These are phyloP conservation scores for Scleroderma bovista DNA, from an alignment of 768 basidiomycete genomes.

Conservation along the genomic window DNA sequence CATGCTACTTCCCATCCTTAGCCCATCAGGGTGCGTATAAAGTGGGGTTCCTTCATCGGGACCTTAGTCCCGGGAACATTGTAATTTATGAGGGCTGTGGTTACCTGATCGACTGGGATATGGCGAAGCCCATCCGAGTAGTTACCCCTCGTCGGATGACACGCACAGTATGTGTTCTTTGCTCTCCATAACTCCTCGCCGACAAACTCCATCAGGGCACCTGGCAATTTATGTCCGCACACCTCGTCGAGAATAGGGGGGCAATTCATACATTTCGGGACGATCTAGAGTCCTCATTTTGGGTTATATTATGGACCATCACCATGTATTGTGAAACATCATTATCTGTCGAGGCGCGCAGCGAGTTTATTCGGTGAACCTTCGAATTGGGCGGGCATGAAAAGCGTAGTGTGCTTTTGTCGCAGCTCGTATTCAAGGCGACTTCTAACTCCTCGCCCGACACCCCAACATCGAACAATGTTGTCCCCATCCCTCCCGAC, in stretches of 20 bases:
- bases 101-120: conserved; percentile 24
- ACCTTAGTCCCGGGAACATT: conserved; percentile 23
- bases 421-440: not conserved
- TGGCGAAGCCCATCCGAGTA: conserved; percentile 2
- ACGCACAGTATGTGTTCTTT: conserved; percentile 1
- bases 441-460: too few species aligned
- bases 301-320: conserved; percentile 13
- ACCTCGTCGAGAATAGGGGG: conserved; percentile 11
- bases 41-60: conserved; percentile 14
- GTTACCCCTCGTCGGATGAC: not conserved
- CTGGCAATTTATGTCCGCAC: conserved; percentile 28
- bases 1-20: too few species aligned
- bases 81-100: conserved; percentile 5
- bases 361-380: not conserved
- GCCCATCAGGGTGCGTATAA: not conserved
- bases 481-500: too few species aligned
- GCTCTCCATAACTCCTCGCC: not conserved
- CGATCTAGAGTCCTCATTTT: conserved; percentile 28
- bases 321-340: conserved; percentile 2
- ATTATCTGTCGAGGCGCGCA: not conserved
- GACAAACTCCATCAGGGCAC: conserved; percentile 20
- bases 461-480: too few species aligned
- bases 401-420: not conserved
- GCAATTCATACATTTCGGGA: conserved; percentile 20
- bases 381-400: not conserved